A percentile compares a stretch with the other conserved stretches of the same genome.
Conservation (phyloP, 805 yeast genomes). For the Saitoella complicata region DNA sequence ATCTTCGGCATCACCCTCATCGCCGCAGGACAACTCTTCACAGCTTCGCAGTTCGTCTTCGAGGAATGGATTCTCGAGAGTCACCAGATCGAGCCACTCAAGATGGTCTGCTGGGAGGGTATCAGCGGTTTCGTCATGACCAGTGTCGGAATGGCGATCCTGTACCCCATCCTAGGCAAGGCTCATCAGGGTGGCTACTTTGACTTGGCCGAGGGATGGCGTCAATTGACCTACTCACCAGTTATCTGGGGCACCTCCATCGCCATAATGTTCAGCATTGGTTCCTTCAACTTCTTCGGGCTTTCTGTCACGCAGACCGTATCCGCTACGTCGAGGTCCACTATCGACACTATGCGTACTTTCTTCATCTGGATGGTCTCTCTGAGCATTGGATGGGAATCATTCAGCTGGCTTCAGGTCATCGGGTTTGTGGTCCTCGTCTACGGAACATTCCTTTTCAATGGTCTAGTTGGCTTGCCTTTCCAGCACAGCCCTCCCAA, state of each 20-base stretch:
- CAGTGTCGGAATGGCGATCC: slow-evolving; percentile 25
- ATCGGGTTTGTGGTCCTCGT: slow-evolving; percentile 49
- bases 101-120: slow-evolving; percentile 62
- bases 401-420: slow-evolving; percentile 43
- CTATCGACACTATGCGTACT: slow-evolving; percentile 65
- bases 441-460: slow-evolving; percentile 57
- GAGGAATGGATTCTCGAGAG: slow-evolving; percentile 51
- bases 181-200: slow-evolving; percentile 31
- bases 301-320: slow-evolving; percentile 46
- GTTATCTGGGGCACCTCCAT: slow-evolving; percentile 36
- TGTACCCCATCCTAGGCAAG: slow-evolving; percentile 23
- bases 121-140: slow-evolving; percentile 41
- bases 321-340: slow-evolving; percentile 64
- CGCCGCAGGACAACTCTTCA: slow-evolving; percentile 45
- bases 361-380: slow-evolving; percentile 62
- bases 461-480: slow-evolving; percentile 34
- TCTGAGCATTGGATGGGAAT: slow-evolving; percentile 57
- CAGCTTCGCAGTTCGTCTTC: slow-evolving; percentile 61
- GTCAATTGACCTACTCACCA: slow-evolving; percentile 30
- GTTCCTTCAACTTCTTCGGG: slow-evolving; percentile 59
- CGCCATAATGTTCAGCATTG: slow-evolving; percentile 54
- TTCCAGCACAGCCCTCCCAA: too few species aligned
- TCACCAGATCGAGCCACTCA: slow-evolving; percentile 41
- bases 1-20: slow-evolving; percentile 43
- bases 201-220: slow-evolving; percentile 36